Base-by-base conservation (phyloP, 2,329 filamentous ascomycete genomes). In the Knufia petricola region DNA sequence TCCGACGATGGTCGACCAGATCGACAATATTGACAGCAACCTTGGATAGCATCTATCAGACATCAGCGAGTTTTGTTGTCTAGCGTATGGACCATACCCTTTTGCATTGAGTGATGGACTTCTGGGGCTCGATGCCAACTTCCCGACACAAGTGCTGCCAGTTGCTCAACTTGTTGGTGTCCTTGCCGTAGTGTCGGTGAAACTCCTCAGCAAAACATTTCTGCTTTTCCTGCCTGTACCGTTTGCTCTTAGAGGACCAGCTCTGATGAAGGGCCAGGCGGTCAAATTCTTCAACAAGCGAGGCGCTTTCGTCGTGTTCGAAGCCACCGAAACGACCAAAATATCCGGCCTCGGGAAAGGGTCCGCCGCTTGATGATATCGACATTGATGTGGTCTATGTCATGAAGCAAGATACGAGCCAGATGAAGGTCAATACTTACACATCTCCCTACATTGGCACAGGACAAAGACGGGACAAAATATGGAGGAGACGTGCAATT, bases 1-100 rank as follows among this genome's bases (percentile, higher is more conserved):
- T 52, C 17, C 52, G 38, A 26, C 47, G 52, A 50, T 37, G 48
- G 30, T 52, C 52, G 24, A 52, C 46, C 21, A 54, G 46, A 42
- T 52, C 52, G 30, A 54, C 48, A 13, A 54, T 48, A 44, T 52
- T 54, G 15, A 54, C 30, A 30, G 34, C 34, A 20, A 37, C 13
- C 34, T 37, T 37, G 34, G 34, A 37, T 20, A 37, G 19, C 19
- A 20, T 20, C 34, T 37, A 20, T n/a, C 13, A 37, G 19, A 15
- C 13, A 15, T 37, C 13, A 37, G 13, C 34, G 19, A 20, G 13
- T 37, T 37, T n/a, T n/a, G 13, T 20, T 20, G 34, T 37, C 34
- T 37, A 15, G 13, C 34, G 34, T 20, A 37, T 20, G 13, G 34
- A 37, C 34, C 34, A 15, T 20, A 37, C 34, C 34, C 19, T 37